Evolutionary conservation across 2,329 filamentous ascomycete species (phyloP).

Genomic region (Parastagonospora nodorum): DNA sequence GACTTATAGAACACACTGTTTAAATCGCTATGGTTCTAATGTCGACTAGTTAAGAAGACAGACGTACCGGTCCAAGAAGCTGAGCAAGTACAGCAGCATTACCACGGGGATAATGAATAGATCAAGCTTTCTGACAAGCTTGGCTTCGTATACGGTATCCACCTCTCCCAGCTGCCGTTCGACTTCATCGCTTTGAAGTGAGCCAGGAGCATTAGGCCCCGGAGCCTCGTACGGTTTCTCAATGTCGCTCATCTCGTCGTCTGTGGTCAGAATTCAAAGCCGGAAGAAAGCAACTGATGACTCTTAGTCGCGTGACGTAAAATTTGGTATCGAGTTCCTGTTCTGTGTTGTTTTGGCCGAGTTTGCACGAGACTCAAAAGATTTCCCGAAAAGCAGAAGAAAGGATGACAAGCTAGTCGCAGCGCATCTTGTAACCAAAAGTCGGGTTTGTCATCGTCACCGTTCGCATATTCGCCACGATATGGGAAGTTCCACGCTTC

Average conservation of each 20-base stretch:
- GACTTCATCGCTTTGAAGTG: constrained; percentile 26
- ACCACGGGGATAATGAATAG: constrained; percentile 67
- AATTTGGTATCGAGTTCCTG: background rate
- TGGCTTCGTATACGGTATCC: constrained; percentile 54
- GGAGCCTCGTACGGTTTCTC: constrained; percentile 27
- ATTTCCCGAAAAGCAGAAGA: background rate
- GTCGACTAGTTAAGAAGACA: background rate
- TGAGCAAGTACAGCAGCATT: constrained; percentile 74
- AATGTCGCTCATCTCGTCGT: constrained; percentile 32
- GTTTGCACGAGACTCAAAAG: background rate
- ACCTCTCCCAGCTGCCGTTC: constrained; percentile 36
- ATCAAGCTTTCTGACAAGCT: constrained; percentile 69
- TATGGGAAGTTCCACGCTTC: constrained; percentile 11
- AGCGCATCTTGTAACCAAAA: constrained; percentile 22
- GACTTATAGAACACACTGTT: background rate
- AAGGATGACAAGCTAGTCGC: background rate
- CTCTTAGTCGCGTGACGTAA: background rate
- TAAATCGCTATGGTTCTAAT: background rate
- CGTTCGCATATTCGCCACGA: constrained; percentile 10
- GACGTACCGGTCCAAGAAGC: constrained; percentile 71
- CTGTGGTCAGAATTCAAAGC: background rate
- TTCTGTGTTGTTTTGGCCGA: background rate
- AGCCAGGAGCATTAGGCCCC: constrained; percentile 14
- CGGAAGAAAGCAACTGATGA: constrained; percentile 2
- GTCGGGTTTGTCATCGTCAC: constrained; percentile 25